Conservation (phyloP, 106 monocot species). For the Acorus gramineus region DNA sequence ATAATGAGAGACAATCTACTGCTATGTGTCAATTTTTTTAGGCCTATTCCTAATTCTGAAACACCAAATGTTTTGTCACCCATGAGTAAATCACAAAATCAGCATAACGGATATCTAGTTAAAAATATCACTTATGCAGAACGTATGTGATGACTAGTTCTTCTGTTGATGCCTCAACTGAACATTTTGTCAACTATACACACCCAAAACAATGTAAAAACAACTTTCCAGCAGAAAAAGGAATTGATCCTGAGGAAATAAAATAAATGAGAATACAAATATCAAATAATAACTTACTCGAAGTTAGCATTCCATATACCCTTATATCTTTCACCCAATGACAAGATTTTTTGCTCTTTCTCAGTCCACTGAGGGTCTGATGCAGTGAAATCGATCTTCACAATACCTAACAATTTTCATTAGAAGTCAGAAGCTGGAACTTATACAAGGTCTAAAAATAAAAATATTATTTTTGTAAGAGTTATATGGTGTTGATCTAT, state of each 20-base stretch:
- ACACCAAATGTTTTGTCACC: too few species aligned
- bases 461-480: background rate
- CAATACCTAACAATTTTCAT: slow-evolving; percentile 20
- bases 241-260: background rate
- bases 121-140: too few species aligned
- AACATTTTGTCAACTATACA: too few species aligned
- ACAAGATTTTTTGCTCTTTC: slow-evolving; percentile 55
- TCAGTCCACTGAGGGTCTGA: slow-evolving; percentile 37
- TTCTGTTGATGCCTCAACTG: too few species aligned
- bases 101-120: too few species aligned
- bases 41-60: too few species aligned
- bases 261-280: background rate
- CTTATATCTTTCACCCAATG: slow-evolving; percentile 50
- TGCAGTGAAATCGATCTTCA: slow-evolving; percentile 34
- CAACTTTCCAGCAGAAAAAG: background rate
- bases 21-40: too few species aligned
- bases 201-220: background rate
- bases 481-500: too few species aligned
- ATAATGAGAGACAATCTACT: too few species aligned
- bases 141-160: too few species aligned
- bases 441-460: background rate
- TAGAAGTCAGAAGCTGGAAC: background rate
- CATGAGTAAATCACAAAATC: too few species aligned
- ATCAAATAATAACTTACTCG: slow-evolving; percentile 25
- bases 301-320: slow-evolving; percentile 41